Conservation (phyloP, 306 rosid genomes). For the Acmispon strigosus region DNA sequence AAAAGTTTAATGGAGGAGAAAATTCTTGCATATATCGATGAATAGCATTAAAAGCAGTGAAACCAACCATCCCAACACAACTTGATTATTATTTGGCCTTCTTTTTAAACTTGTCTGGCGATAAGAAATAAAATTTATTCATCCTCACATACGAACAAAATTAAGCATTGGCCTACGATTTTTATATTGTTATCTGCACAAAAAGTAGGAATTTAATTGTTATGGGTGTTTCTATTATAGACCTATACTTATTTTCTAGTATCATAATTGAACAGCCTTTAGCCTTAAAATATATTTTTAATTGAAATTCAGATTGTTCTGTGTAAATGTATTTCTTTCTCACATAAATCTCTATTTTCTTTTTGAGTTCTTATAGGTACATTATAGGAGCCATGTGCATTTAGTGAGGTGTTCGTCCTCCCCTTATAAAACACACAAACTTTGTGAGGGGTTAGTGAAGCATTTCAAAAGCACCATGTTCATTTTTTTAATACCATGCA, state of each 20-base stretch:
- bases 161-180: neutral
- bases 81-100: slow-evolving; percentile 16
- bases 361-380: no score
- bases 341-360: no score
- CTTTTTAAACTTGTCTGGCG: slow-evolving; percentile 10
- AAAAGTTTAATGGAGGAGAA: neutral
- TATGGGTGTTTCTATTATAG: neutral
- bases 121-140: neutral
- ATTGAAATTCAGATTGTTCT: no score
- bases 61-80: neutral
- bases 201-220: neutral
- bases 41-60: slow-evolving; percentile 27
- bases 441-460: no score
- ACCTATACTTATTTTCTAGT: neutral
- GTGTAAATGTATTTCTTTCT: no score
- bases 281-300: no score
- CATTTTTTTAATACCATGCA: no score
- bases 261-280: no score
- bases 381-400: no score
- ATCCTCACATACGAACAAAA: slow-evolving; percentile 8
- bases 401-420: no score
- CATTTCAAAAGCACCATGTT: no score
- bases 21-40: neutral
- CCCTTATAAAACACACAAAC: no score
- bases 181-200: neutral